Percentiles rank a stretch among this genome's conserved stretches.
Evolutionary conservation across 2,329 filamentous ascomycete genomes (phyloP).

Genomic region (Chaetomiaceae sp.): DNA sequence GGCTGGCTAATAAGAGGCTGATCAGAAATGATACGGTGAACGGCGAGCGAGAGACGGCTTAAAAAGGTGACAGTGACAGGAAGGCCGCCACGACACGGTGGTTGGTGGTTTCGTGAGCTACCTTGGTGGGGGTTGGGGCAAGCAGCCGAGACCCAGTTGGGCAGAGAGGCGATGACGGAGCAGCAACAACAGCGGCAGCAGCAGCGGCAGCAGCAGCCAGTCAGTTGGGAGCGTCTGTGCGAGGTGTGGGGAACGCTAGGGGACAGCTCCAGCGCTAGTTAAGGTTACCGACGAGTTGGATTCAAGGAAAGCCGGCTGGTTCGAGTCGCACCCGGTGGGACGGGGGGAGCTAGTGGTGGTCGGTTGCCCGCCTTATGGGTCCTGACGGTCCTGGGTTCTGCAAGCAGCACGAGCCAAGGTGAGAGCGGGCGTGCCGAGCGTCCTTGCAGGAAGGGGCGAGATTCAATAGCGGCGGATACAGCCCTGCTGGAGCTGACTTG

Average conservation of each 20-base stretch:
- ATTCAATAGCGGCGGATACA: neutral
- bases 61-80: neutral
- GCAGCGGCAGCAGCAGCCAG: neutral
- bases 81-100: neutral
- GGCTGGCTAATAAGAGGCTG: neutral
- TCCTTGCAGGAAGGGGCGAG: neutral
- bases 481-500: too few relatives aligned
- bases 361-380: slow-evolving; percentile 1
- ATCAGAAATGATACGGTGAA: neutral
- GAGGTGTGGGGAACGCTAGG: slow-evolving; percentile 11
- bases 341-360: slow-evolving; percentile 8
- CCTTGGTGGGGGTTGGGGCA: neutral
- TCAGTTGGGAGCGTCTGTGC: slow-evolving; percentile 11
- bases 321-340: slow-evolving; percentile 9
- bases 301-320: slow-evolving; percentile 5
- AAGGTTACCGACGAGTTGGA: slow-evolving; percentile 14
- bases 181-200: neutral
- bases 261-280: neutral
- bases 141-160: neutral
- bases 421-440: neutral
- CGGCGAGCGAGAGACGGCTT: neutral
- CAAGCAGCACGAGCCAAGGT: too few relatives aligned
- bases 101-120: neutral
- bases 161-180: slow-evolving; percentile 1
- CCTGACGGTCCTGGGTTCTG: neutral